These are phyloP conservation scores for Plasmodium cynomolgi DNA, from an alignment of 169 alveolate genomes.

Conservation along the genomic window DNA sequence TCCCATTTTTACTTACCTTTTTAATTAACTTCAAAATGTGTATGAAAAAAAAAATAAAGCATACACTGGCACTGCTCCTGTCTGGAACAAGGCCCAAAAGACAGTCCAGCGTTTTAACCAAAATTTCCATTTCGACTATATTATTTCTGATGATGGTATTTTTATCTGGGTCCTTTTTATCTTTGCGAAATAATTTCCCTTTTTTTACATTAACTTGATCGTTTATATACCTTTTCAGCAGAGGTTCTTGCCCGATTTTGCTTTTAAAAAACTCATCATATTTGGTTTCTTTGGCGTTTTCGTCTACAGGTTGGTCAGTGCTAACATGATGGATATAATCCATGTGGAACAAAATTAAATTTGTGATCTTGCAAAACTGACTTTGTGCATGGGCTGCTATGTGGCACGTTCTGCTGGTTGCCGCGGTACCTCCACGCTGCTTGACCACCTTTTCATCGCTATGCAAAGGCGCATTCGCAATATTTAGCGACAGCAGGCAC, in stretches of 20 bases:
- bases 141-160: constrained; percentile 25
- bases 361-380: constrained; percentile 12
- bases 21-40: constrained; percentile 12
- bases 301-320: background rate
- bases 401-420: background rate
- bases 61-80: background rate
- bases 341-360: constrained; percentile 29
- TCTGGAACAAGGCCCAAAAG: background rate
- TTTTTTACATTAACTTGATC: constrained; percentile 26
- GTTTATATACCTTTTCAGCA: constrained; percentile 19
- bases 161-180: constrained; percentile 6
- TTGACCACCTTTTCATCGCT: background rate
- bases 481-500: background rate
- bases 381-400: background rate
- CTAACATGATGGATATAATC: constrained; percentile 10
- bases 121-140: constrained; percentile 43
- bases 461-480: background rate
- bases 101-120: constrained; percentile 33
- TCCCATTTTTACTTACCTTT: constrained; percentile 5
- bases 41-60: constrained; percentile 51
- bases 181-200: constrained; percentile 43
- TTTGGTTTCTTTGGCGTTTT: background rate
- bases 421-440: background rate
- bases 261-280: constrained; percentile 36
- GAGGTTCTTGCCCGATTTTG: background rate